These are phyloP conservation scores for Eucalyptus polyanthemos DNA, from an alignment of 345 rosid genomes.

Conservation along the genomic window DNA sequence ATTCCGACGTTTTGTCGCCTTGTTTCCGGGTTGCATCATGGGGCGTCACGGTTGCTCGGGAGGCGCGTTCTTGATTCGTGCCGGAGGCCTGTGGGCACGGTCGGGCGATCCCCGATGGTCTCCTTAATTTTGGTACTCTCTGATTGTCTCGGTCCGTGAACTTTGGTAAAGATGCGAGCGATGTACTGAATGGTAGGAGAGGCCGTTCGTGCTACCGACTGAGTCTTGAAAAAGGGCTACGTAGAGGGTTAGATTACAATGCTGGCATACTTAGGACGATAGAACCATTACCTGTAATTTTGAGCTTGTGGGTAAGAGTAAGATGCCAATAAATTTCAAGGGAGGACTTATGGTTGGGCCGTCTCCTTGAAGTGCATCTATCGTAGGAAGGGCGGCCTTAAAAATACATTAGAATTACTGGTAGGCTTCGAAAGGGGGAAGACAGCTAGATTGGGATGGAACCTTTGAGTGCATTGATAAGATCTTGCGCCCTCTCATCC, in stretches of 20 bases:
- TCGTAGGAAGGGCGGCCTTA: not conserved
- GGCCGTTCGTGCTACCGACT: not conserved
- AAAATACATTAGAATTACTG: not conserved
- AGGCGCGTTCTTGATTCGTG: not conserved
- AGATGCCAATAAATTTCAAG: not conserved
- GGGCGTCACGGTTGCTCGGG: not conserved
- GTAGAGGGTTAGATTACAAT: not conserved
- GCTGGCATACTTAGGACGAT: not conserved
- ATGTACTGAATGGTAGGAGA: not conserved
- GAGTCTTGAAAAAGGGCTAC: not conserved
- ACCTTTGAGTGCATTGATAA: not conserved
- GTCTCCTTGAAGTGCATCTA: not conserved
- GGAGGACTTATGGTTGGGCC: not conserved
- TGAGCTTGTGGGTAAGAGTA: not conserved
- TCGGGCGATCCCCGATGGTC: not conserved
- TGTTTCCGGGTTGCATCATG: not conserved
- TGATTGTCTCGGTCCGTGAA: not conserved
- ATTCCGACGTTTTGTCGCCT: not conserved
- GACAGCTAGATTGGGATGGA: not conserved
- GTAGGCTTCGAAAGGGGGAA: not conserved
- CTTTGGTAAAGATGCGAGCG: not conserved
- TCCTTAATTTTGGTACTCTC: not conserved
- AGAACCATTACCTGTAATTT: not conserved
- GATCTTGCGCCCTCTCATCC: not conserved
- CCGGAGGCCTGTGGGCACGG: not conserved